A percentile compares a stretch with the other conserved stretches of the same genome.
Evolutionary conservation across 164 flowering plant species (phyloP).

Genomic region (Tinospora cordifolia): DNA sequence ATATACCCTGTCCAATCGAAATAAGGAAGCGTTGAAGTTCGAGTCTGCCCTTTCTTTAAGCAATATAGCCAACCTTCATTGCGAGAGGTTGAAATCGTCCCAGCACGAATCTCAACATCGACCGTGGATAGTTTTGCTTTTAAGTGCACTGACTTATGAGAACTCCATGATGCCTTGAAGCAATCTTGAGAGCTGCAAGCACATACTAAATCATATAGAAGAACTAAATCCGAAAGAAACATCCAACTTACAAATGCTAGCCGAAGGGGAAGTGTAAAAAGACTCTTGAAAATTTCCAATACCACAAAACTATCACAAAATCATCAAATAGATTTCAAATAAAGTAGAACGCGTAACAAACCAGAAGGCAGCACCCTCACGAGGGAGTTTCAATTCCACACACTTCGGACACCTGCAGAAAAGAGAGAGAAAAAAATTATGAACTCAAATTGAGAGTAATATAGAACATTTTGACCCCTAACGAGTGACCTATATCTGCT

Average conservation of each 20-base stretch:
- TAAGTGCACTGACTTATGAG: constrained; percentile 79
- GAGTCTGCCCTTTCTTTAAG: constrained; percentile 72
- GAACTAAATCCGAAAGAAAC: not conserved
- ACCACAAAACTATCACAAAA: not conserved
- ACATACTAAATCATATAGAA: not conserved
- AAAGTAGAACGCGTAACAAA: constrained; percentile 23
- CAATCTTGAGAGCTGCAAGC: constrained; percentile 81
- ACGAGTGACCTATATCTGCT: not conserved
- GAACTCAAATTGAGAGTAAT: not conserved
- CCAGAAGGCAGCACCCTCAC: constrained; percentile 94
- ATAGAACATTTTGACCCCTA: not conserved
- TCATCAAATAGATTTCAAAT: not conserved
- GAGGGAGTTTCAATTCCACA: constrained; percentile 77
- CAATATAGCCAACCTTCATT: constrained; percentile 81
- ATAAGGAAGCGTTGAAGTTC: constrained; percentile 63
- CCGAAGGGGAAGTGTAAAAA: not conserved
- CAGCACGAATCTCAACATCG: constrained; percentile 27
- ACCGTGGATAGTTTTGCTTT: constrained; percentile 46
- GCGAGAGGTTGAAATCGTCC: constrained; percentile 28
- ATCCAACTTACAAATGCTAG: not conserved
- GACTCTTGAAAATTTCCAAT: not conserved
- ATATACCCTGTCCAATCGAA: constrained; percentile 97
- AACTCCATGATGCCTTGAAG: constrained; percentile 91
- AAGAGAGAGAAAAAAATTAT: not conserved
- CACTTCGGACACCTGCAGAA: constrained; percentile 91